These are phyloP conservation scores for Kuraishia hungarica DNA, from an alignment of 805 yeast species.

Conservation along the genomic window DNA sequence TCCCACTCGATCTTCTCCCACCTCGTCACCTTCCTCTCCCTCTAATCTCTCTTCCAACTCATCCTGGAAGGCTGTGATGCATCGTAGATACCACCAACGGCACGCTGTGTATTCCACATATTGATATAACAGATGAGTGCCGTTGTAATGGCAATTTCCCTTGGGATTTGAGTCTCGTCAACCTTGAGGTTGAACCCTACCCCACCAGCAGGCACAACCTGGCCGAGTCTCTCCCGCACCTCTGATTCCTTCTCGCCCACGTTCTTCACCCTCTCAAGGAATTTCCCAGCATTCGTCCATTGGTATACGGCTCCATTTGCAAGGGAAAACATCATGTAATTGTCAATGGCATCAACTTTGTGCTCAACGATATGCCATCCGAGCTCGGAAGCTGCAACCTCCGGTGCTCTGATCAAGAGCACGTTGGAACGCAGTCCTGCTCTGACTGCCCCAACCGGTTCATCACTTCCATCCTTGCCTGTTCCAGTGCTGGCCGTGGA, in stretches of 20 bases:
- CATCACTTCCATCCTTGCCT: slow-evolving; percentile 40
- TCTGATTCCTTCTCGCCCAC: slow-evolving; percentile 59
- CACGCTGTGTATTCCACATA: slow-evolving; percentile 56
- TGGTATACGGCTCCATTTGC: slow-evolving; percentile 55
- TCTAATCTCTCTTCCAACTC: slow-evolving; percentile 48
- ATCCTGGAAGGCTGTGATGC: slow-evolving; percentile 40
- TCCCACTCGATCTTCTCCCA: too few species aligned
- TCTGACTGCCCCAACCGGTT: slow-evolving; percentile 48
- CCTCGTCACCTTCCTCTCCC: not conserved
- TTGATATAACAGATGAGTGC: slow-evolving; percentile 56
- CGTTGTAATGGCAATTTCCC: slow-evolving; percentile 49
- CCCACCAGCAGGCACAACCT: slow-evolving; percentile 41
- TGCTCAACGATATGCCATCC: slow-evolving; percentile 60
- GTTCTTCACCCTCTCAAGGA: slow-evolving; percentile 47
- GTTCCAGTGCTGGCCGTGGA: slow-evolving; percentile 30
- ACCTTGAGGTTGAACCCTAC: slow-evolving; percentile 47
- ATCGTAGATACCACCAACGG: slow-evolving; percentile 58
- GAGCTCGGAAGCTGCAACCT: slow-evolving; percentile 41
- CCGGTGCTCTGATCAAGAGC: slow-evolving; percentile 41
- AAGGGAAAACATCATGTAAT: slow-evolving; percentile 50
- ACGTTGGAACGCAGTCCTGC: slow-evolving; percentile 58
- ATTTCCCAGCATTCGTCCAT: slow-evolving; percentile 55
- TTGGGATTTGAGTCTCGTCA: slow-evolving; percentile 46
- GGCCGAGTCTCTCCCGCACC: slow-evolving; percentile 55
- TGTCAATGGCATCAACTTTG: slow-evolving; percentile 51